Evolutionary conservation across 768 basidiomycete genomes (phyloP).

Genomic region (Leccinum imitatum): DNA sequence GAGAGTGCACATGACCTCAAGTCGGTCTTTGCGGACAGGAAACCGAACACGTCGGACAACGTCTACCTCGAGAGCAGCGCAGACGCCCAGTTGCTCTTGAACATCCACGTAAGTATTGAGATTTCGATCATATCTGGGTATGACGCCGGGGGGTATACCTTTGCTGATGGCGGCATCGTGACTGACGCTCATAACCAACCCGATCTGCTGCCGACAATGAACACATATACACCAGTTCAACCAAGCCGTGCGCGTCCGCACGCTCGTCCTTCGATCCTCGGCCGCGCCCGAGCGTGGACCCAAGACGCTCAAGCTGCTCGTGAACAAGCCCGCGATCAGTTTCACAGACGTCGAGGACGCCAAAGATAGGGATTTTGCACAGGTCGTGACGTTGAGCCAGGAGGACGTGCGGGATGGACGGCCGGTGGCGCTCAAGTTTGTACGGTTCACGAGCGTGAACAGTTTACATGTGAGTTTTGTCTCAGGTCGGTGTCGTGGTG

Average conservation of each 20-base stretch:
- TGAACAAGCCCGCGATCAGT: conserved; percentile 57
- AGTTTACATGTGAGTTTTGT: conserved; percentile 53
- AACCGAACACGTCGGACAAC: conserved; percentile 42
- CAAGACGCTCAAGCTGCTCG: conserved; percentile 57
- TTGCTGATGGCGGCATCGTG: too few relatives aligned
- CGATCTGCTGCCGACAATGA: not conserved
- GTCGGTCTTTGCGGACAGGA: conserved; percentile 45
- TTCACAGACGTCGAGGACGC: conserved; percentile 66
- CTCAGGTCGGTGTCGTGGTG: not conserved
- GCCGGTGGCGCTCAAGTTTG: conserved; percentile 55
- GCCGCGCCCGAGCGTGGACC: conserved; percentile 47
- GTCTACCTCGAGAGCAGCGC: conserved; percentile 62
- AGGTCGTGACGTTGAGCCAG: conserved; percentile 52
- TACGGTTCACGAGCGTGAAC: conserved; percentile 69
- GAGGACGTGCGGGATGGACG: conserved; percentile 46
- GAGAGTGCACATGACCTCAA: conserved; percentile 47
- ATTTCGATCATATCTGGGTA: not conserved
- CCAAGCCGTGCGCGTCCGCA: conserved; percentile 62
- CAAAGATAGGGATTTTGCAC: conserved; percentile 49
- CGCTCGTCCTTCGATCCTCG: conserved; percentile 50
- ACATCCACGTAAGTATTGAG: conserved; percentile 50
- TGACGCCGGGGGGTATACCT: too few relatives aligned
- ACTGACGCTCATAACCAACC: not conserved
- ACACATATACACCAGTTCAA: conserved; percentile 46
- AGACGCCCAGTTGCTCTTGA: conserved; percentile 72